Percentiles rank a stretch among this genome's conserved stretches.
These are phyloP conservation scores for Suillus paluster DNA, from an alignment of 768 basidiomycete genomes.

Conservation along the genomic window DNA sequence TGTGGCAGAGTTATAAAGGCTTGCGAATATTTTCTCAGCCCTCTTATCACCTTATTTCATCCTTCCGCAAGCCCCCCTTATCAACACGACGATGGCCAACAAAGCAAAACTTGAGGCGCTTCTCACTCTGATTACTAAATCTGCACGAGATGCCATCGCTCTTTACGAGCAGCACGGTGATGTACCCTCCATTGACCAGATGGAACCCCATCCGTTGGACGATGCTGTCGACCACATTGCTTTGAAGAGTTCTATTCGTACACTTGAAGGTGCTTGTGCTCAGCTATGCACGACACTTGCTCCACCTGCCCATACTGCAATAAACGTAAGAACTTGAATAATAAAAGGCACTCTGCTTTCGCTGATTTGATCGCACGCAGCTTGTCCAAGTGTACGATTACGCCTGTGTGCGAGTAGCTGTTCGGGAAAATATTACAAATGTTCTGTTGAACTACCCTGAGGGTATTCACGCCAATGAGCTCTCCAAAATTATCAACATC, in stretches of 20 bases:
- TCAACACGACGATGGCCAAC: conserved; percentile 8
- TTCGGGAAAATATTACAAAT: conserved; percentile 33
- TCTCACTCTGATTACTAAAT: conserved; percentile 33
- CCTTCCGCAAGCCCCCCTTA: neutral
- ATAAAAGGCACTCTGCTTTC: neutral
- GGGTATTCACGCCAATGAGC: conserved; percentile 35
- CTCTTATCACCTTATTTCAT: neutral
- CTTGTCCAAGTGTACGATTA: conserved; percentile 31
- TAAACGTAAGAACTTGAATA: conserved; percentile 31
- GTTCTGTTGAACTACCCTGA: conserved; percentile 30
- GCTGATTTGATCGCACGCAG: conserved; percentile 7
- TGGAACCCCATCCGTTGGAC: conserved; percentile 40
- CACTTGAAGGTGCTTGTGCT: conserved; percentile 40
- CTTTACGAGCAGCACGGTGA: conserved; percentile 35
- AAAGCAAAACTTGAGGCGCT: conserved; percentile 31
- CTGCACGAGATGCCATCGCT: conserved; percentile 37
- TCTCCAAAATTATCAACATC: conserved; percentile 25
- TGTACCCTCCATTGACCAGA: conserved; percentile 41
- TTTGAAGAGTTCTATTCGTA: conserved; percentile 29
- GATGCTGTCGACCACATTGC: conserved; percentile 23
- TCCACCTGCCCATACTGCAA: conserved; percentile 36
- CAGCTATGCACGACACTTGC: conserved; percentile 40
- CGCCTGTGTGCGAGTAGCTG: conserved; percentile 33
- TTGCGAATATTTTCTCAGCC: neutral
- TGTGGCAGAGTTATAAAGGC: conserved; percentile 3